Conservation (phyloP, 2,329 filamentous ascomycete genomes). For the Colletotrichum tofieldiae region DNA sequence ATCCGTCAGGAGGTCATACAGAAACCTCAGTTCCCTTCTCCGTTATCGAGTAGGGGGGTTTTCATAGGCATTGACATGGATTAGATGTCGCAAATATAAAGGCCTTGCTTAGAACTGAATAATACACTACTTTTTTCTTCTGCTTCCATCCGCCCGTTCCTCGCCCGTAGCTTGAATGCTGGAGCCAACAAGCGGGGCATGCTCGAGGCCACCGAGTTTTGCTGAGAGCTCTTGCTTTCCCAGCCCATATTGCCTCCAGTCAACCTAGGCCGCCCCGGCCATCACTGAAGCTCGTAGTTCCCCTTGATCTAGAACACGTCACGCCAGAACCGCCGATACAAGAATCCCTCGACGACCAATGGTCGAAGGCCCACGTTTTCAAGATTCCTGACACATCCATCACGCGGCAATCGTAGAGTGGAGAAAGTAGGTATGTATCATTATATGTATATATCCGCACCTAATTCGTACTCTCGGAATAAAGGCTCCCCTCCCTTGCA, state of each 20-base stretch:
- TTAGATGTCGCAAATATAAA: conserved; percentile 18
- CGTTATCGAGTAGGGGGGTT: conserved; percentile 10
- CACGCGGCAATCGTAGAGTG: neutral
- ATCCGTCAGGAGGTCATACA: conserved; percentile 9
- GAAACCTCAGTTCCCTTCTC: neutral
- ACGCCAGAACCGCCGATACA: too few species aligned
- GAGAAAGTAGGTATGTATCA: conserved; percentile 16
- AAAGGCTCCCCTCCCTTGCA: neutral
- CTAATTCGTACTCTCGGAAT: neutral
- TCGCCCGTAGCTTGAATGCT: too few species aligned
- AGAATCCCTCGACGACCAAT: too few species aligned
- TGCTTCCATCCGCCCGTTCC: neutral
- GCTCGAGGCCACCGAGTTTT: too few species aligned
- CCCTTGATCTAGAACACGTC: too few species aligned
- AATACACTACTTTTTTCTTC: conserved; percentile 13
- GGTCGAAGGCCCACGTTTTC: too few species aligned
- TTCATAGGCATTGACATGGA: conserved; percentile 19
- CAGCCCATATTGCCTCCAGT: too few species aligned
- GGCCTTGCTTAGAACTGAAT: conserved; percentile 29
- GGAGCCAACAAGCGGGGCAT: too few species aligned
- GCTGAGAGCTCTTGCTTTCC: too few species aligned
- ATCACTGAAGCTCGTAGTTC: too few species aligned
- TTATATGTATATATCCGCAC: conserved; percentile 22
- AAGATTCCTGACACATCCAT: neutral
- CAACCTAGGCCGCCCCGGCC: too few species aligned